Evolutionary conservation across 768 basidiomycete genomes (phyloP).

Genomic region (Rhodotorula kratochvilovae): DNA sequence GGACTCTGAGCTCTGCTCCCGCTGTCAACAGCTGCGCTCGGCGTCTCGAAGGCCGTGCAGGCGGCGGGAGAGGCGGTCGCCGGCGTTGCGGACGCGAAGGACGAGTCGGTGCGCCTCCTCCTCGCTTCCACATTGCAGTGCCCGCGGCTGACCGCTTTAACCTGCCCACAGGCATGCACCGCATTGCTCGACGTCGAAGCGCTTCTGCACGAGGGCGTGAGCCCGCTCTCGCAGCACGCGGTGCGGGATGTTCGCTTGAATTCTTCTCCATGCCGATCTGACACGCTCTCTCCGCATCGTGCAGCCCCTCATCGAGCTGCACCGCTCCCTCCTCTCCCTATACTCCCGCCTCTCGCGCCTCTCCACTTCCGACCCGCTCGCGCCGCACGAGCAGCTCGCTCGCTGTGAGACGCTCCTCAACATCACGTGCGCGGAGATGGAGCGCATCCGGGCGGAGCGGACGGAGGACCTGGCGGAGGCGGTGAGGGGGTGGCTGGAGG

Average conservation of each 20-base stretch:
- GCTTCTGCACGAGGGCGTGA: too few species aligned
- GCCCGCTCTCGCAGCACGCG: not conserved
- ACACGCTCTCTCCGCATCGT: not conserved
- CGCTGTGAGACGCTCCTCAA: constrained; percentile 85
- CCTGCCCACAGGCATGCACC: not conserved
- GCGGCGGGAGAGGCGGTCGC: constrained; percentile 3
- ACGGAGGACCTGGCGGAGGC: constrained; percentile 62
- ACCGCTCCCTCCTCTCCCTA: constrained; percentile 5
- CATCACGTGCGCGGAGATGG: constrained; percentile 82
- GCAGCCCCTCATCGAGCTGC: constrained; percentile 22
- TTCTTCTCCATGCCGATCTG: not conserved
- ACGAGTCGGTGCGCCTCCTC: constrained; percentile 1
- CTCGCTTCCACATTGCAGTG: not conserved
- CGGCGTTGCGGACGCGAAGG: not conserved
- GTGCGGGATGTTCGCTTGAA: not conserved
- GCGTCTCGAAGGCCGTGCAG: constrained; percentile 19
- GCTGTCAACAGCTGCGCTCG: not conserved
- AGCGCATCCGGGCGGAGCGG: constrained; percentile 70
- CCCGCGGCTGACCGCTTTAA: too few species aligned
- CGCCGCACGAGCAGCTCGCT: constrained; percentile 51
- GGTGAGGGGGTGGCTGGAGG: constrained; percentile 67
- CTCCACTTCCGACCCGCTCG: not conserved
- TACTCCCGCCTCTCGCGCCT: constrained; percentile 5
- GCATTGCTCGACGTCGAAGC: not conserved
- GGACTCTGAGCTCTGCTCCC: too few species aligned